Conservation (phyloP, 2,329 filamentous ascomycete genomes). For the Aspergillus sp. region DNA sequence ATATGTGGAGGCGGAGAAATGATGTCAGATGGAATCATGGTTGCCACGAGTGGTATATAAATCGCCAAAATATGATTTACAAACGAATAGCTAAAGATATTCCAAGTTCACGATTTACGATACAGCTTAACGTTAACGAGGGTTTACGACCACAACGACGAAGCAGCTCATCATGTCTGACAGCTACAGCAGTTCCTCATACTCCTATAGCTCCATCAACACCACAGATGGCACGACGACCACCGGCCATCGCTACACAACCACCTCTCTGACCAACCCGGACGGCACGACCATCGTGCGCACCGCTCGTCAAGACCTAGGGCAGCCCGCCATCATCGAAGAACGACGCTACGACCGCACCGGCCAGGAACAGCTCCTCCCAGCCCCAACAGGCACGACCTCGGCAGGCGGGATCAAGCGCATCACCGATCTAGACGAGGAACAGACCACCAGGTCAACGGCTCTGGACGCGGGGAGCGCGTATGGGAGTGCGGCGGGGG, state of each 20-base stretch:
- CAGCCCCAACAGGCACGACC: constrained; percentile 6
- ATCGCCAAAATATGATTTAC: too few relatives aligned
- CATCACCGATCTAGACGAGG: constrained; percentile 24
- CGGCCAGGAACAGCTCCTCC: constrained; percentile 22
- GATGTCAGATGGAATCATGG: too few relatives aligned
- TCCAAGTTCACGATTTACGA: too few relatives aligned
- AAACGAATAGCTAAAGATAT: too few relatives aligned
- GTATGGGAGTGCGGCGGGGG: not conserved
- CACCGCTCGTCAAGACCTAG: constrained; percentile 30
- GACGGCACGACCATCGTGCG: constrained; percentile 29
- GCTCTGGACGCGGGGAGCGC: not conserved
- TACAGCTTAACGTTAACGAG: too few relatives aligned
- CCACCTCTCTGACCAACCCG: constrained; percentile 25
- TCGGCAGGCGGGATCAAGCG: constrained; percentile 18
- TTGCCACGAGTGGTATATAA: too few relatives aligned
- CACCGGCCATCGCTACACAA: constrained; percentile 30
- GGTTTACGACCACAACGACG: too few relatives aligned
- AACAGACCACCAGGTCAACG: constrained; percentile 6
- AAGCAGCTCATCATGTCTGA: constrained; percentile 12
- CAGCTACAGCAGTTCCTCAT: constrained; percentile 27
- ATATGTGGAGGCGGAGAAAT: too few relatives aligned
- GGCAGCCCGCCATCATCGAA: constrained; percentile 27
- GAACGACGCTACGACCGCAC: constrained; percentile 29
- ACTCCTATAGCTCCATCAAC: constrained; percentile 28
- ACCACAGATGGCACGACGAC: constrained; percentile 17